Evolutionary conservation across 805 yeast genomes (phyloP), one percentile per base, ranked within the genome.

Genomic region (Hanseniaspora valbyensis): DNA sequence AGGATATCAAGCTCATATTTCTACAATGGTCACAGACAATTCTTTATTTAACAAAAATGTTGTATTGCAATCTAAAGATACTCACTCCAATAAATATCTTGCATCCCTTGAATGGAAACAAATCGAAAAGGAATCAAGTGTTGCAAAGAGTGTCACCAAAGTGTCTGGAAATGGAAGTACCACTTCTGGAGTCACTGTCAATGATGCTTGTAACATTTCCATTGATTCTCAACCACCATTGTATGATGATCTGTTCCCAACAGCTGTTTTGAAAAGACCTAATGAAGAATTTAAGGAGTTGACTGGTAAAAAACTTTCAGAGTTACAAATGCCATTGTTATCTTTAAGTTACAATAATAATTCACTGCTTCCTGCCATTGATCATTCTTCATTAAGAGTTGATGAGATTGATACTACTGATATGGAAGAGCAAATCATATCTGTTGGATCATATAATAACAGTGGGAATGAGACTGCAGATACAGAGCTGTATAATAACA

Each of bases 401-500:
- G 53, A 53, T 22, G 37, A 28, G 4, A 55, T 48, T 26, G 57
- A 56, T 19, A 44, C 52, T n/a, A 37, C 42, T 19, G 42, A 44
- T 21, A 44, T 44, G 44, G 53, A 43, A 32, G 50, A 36, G 8
- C 25, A 30, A 22, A 37, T 37, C 12, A 32, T 41, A 33, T 24
- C 14, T 18, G 2, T 8, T 10, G 40, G 48, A 34, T 28, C 29
- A 8, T 14, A 38, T 12, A 24, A 34, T 21, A 28, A 24, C 38
- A 22, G 18, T 18, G 44, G 18, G 12, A 22, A 24, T n/a, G 33
- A 21, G 6, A 16, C 41, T 12, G 57, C 55, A 26, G 63, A 60
- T 26, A 56, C 61, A 1, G 64, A 60, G 49, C 56, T 60, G 2
- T 60, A 62, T 8, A 61, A 65, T 2, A 66, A 63, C 42, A 65